Evolutionary conservation across 116 monocot species (phyloP).

Genomic region (Papilionanthe hybrid): DNA sequence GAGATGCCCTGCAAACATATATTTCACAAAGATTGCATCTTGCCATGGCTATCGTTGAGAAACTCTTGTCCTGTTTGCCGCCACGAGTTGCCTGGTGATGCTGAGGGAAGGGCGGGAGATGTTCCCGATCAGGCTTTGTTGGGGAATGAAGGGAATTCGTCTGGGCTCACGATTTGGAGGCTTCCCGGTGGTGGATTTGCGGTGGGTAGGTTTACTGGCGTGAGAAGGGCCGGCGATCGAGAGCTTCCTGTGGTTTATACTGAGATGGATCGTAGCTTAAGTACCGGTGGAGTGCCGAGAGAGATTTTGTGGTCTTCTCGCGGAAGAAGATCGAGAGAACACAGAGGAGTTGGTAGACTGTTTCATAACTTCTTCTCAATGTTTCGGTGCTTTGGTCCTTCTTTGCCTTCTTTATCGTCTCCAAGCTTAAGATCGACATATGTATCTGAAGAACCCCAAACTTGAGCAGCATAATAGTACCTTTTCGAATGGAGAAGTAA

Average conservation of each 20-base stretch:
- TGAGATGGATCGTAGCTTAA: conserved; percentile 41
- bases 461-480: neutral
- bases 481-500: conserved; percentile 3
- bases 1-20: conserved; percentile 96
- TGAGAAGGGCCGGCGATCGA: conserved; percentile 25
- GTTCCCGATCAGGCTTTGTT: neutral
- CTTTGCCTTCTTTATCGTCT: neutral
- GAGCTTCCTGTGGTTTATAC: conserved; percentile 39
- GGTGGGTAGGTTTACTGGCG: conserved; percentile 40
- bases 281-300: conserved; percentile 14
- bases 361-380: conserved; percentile 25
- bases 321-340: conserved; percentile 22
- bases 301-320: conserved; percentile 27
- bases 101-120: conserved; percentile 9
- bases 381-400: conserved; percentile 19
- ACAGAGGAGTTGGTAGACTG: conserved; percentile 20
- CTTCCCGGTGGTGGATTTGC: conserved; percentile 49
- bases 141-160: conserved; percentile 14
- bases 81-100: conserved; percentile 65
- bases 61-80: conserved; percentile 94
- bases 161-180: conserved; percentile 49
- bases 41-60: conserved; percentile 73
- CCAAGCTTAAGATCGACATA: neutral
- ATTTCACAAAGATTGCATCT: conserved; percentile 88
- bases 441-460: conserved; percentile 6